Evolutionary conservation across 495 filamentous ascomycete species (phyloP), one percentile per base, ranked within the genome.

Genomic region (Viridothelium virens): DNA sequence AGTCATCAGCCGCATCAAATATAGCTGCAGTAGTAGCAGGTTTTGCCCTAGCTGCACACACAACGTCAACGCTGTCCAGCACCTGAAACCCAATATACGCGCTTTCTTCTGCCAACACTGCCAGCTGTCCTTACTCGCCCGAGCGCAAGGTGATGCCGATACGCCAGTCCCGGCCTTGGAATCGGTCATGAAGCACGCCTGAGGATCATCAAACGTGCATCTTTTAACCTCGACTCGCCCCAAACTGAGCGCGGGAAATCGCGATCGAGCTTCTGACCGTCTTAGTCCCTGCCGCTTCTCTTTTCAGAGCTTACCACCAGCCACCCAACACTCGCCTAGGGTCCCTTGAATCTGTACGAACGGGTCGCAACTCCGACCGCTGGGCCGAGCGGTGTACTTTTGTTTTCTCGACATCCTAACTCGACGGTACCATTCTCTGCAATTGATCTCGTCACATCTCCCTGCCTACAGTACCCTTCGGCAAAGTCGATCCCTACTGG

Each of bases 371-470:
- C 18, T 7, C 53, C 11, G 53, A 11, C 10, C 5, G 53, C 31
- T 31, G 0, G 53, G 1, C 53, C 6, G 10, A 36, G 53, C 31
- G 10, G 11, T 7, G 53, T 31, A 33, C 1, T 14, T 36, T 53
- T 11, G 16, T 53, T 53, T 33, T 18, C 18, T 11, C 31, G 11
- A 34, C 3, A 3, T 18, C 5, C 53, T 7, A 34, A 34, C 25
- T 14, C 48, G 48, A 53, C 18, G 25, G 53, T 9, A 59, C 25
- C 53, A 34, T 59, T 59, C 53, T 59, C 53, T 31, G 36, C 53
- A 31, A 36, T 7, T 31, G 6, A 59, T 9, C 53, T 36, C 31
- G 36, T 7, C 53, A 25, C 25, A 25, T 25, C 25, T 25, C 25
- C 25, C 25, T 25, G 25, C 25, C 25, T 25, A 25, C 25, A 25